Base-by-base conservation (phyloP, 257 asterid species). In the Solanum pinnatisectum region DNA sequence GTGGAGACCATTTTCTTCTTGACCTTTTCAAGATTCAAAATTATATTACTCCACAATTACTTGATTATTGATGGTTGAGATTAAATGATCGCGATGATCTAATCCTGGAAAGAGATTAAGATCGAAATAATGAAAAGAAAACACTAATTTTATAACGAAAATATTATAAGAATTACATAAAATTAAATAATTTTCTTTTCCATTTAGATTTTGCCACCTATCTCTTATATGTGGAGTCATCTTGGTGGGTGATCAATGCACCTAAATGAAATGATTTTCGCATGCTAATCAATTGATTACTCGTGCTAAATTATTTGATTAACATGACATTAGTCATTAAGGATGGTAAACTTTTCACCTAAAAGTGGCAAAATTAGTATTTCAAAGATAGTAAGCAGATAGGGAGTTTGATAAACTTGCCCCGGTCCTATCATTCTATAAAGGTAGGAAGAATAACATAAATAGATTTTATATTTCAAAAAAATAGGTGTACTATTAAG, bases 1-100 rank as follows among this genome's bases (percentile, higher is more conserved):
- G 87, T 15, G 89, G 94, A 90, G 92, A 89, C 90, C 92, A 86
- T 87, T 88, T 86, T 85, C 88, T 88, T 73, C 89, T 87, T 73
- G 90, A 88, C 90, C 49, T 33, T 87, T 88, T 68, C 91, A 78
- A 87, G 37, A 44, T 85, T 33, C 49, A 37, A 72, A 83, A 13
- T 8, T 10, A 76, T 87, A 39, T 46, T 46, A 4, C 40, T 37
- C 2, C 0, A 49, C 0, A 23, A 8, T 52, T 40, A 14, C 74
- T 25, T 63, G 35, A 20, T 7, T 71, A 87, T 71, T 23, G 18
- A 5, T 27, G 44, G 72, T 2, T 90, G n/a, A 3, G 71, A 82
- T 68, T 81, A 16, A 6, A 23, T 63, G 30, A 68, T 67, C 25
- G 72, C 10, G 12, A 14, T 73, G 15, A 36, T 86, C 0, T 84